A percentile compares a stretch with the other conserved stretches of the same genome.
Conservation (phyloP, 345 rosid genomes). For the Physaria fendleri region DNA sequence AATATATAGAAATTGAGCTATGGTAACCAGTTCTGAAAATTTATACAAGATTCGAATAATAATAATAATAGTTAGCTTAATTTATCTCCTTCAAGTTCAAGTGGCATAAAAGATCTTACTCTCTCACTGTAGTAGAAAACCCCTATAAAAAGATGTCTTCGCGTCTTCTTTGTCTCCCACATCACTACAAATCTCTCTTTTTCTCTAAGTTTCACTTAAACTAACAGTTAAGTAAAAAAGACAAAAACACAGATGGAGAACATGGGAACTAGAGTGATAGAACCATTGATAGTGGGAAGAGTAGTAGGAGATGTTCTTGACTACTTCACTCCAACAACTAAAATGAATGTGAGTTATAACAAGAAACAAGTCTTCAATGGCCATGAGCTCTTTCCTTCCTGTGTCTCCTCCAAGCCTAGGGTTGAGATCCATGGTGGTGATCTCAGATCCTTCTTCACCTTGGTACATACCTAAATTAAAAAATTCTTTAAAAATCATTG, state of each 20-base stretch:
- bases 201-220: slow-evolving; percentile 2
- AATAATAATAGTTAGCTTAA: too few relatives aligned
- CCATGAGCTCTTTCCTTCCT: slow-evolving; percentile 44
- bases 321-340: slow-evolving; percentile 36
- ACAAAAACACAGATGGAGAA: slow-evolving; percentile 24
- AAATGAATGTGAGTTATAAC: slow-evolving; percentile 41
- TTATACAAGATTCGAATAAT: too few relatives aligned
- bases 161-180: slow-evolving; percentile 12
- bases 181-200: slow-evolving; percentile 11
- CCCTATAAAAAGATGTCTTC: slow-evolving; percentile 24
- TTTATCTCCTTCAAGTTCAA: too few relatives aligned
- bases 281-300: slow-evolving; percentile 48
- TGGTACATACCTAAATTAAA: slow-evolving; percentile 41
- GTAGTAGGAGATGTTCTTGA: slow-evolving; percentile 55
- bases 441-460: slow-evolving; percentile 57
- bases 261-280: slow-evolving; percentile 26
- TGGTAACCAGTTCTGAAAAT: too few relatives aligned
- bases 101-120: too few relatives aligned
- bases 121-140: neutral
- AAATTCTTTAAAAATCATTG: too few relatives aligned
- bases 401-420: slow-evolving; percentile 38
- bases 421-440: slow-evolving; percentile 51
- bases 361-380: slow-evolving; percentile 48
- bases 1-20: too few relatives aligned
- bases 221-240: neutral